Conservation (phyloP, 2,329 filamentous ascomycete genomes). For the Ambrosiella beaveri region DNA sequence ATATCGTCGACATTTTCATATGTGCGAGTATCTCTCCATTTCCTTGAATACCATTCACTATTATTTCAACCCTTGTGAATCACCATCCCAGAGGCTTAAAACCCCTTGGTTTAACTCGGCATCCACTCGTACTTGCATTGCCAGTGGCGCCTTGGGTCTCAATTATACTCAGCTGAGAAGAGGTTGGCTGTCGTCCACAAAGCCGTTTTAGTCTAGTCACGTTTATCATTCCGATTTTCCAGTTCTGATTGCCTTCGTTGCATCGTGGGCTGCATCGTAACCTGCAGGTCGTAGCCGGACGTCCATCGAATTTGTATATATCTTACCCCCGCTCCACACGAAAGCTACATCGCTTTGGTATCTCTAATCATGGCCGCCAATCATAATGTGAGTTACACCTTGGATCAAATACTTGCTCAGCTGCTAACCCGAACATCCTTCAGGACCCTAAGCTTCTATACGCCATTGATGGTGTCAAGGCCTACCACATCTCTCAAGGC, state of each 20-base stretch:
- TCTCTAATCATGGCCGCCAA: conserved; percentile 7
- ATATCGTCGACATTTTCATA: no score
- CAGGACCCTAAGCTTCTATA: conserved; percentile 50
- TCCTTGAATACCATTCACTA: no score
- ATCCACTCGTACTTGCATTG: not conserved
- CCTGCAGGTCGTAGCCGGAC: not conserved
- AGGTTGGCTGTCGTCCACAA: no score
- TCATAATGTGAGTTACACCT: conserved; percentile 8
- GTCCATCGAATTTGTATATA: not conserved
- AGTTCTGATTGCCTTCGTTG: not conserved
- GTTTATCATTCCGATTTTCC: not conserved
- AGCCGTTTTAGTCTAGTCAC: not conserved
- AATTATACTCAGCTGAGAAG: no score
- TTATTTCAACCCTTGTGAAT: no score
- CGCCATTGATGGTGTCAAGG: conserved; percentile 68
- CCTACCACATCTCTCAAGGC: conserved; percentile 81
- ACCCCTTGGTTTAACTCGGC: not conserved
- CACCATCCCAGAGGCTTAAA: no score
- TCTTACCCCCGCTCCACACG: not conserved
- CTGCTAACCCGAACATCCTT: conserved; percentile 5
- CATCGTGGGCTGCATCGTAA: not conserved
- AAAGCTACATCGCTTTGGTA: not conserved
- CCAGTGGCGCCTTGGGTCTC: no score
- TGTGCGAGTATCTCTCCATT: no score
- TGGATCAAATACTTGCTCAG: no score